Evolutionary conservation across 2,329 filamentous ascomycete genomes (phyloP).

Genomic region (Penicillium sp.): DNA sequence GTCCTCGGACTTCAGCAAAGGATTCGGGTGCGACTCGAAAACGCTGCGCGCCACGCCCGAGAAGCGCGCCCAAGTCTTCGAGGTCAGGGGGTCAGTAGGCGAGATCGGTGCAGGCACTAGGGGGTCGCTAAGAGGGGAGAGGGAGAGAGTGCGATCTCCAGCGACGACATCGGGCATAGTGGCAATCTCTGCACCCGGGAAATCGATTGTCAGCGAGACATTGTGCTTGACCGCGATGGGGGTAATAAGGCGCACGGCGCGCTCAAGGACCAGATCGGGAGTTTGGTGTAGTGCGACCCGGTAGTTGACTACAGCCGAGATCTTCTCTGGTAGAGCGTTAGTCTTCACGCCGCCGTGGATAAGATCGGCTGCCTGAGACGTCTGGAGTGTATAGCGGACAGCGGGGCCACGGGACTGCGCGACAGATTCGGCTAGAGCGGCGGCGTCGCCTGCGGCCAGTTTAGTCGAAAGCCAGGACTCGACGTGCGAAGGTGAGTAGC

Average conservation of each 20-base stretch:
- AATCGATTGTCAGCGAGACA: conserved; percentile 47
- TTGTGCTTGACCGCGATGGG: conserved; percentile 52
- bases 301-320: conserved; percentile 56
- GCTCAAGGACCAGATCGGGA: conserved; percentile 47
- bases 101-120: conserved; percentile 35
- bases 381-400: conserved; percentile 57
- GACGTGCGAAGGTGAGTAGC: conserved; percentile 53
- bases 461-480: conserved; percentile 41
- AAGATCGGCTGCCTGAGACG: conserved; percentile 57
- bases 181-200: conserved; percentile 32
- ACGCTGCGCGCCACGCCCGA: conserved; percentile 42
- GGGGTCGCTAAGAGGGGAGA: conserved; percentile 31
- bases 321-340: conserved; percentile 59
- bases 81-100: conserved; percentile 32
- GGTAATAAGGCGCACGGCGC: conserved; percentile 48
- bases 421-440: conserved; percentile 39
- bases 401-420: conserved; percentile 41
- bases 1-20: conserved; percentile 25
- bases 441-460: conserved; percentile 50
- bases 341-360: conserved; percentile 58
- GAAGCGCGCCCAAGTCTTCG: conserved; percentile 38
- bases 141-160: conserved; percentile 28
- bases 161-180: neutral
- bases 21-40: conserved; percentile 36
- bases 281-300: conserved; percentile 58